These are phyloP conservation scores for Fonsecaea pedrosoi DNA, from an alignment of 2,329 filamentous ascomycete genomes.

Conservation along the genomic window DNA sequence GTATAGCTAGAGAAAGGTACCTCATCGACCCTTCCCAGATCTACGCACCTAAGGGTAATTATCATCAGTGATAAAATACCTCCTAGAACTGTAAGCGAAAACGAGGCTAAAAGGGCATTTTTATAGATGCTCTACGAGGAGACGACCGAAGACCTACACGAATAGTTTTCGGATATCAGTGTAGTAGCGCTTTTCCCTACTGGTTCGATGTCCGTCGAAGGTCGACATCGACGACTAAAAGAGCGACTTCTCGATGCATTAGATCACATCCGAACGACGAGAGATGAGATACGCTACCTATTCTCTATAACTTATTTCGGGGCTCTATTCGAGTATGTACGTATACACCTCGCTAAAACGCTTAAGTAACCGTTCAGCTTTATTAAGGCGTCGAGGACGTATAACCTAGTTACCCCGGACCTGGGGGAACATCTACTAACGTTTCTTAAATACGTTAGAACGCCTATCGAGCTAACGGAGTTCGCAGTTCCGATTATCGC, in stretches of 20 bases:
- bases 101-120: constrained; percentile 39
- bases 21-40: constrained; percentile 14
- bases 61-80: constrained; percentile 40
- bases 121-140: constrained; percentile 39
- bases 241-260: neutral
- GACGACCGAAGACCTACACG: constrained; percentile 34
- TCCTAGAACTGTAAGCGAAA: constrained; percentile 30
- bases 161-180: constrained; percentile 37
- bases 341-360: neutral
- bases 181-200: constrained; percentile 39
- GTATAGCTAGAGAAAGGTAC: constrained; percentile 18
- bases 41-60: constrained; percentile 37
- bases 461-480: constrained; percentile 33
- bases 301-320: neutral
- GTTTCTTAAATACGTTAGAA: constrained; percentile 35
- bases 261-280: neutral
- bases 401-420: neutral
- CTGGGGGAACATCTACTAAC: neutral
- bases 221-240: constrained; percentile 29
- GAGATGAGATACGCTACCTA: neutral
- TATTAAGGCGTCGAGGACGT: neutral
- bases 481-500: constrained; percentile 41
- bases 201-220: constrained; percentile 29
- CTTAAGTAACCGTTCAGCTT: neutral
- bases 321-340: neutral